Evolutionary conservation across 1,139 yeast species (phyloP).

Genomic region (Suhomyces yuchorum): DNA sequence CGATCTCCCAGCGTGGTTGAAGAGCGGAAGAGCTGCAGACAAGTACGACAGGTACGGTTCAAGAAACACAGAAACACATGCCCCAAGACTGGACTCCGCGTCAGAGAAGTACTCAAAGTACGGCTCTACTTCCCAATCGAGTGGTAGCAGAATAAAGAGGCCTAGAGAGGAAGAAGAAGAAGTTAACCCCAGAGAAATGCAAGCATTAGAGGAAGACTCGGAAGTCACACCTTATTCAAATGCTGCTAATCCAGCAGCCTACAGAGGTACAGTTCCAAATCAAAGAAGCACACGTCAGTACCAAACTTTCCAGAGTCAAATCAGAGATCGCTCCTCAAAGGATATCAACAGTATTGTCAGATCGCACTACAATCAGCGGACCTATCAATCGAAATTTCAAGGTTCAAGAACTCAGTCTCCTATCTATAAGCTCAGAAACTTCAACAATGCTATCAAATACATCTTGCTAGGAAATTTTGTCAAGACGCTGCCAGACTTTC

Average conservation of each 20-base stretch:
- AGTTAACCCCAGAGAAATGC: conserved; percentile 10
- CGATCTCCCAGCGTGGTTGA: conserved; percentile 47
- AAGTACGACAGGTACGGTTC: conserved; percentile 47
- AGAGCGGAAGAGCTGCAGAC: conserved; percentile 27
- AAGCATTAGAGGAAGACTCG: conserved; percentile 1
- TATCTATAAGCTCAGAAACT: conserved; percentile 80
- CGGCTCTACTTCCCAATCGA: conserved; percentile 13
- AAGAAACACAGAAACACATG: conserved; percentile 3
- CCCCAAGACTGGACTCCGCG: conserved; percentile 11
- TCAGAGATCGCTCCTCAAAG: conserved; percentile 35
- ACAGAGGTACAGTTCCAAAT: conserved; percentile 7
- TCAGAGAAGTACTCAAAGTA: conserved; percentile 34
- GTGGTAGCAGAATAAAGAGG: conserved; percentile 13
- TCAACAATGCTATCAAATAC: conserved; percentile 89
- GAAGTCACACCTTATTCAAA: conserved; percentile 31
- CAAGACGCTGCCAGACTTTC: conserved; percentile 31
- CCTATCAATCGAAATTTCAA: conserved; percentile 64
- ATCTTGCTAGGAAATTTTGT: conserved; percentile 76
- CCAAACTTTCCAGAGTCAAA: conserved; percentile 45
- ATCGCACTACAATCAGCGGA: conserved; percentile 82
- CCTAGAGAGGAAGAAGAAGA: conserved; percentile 20
- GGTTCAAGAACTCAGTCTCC: conserved; percentile 74
- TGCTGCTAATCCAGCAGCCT: conserved; percentile 33
- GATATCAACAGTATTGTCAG: conserved; percentile 66
- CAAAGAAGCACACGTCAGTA: conserved; percentile 22